Base-by-base conservation (phyloP, 73 alveolate genomes). In the Uronychia setigera region DNA sequence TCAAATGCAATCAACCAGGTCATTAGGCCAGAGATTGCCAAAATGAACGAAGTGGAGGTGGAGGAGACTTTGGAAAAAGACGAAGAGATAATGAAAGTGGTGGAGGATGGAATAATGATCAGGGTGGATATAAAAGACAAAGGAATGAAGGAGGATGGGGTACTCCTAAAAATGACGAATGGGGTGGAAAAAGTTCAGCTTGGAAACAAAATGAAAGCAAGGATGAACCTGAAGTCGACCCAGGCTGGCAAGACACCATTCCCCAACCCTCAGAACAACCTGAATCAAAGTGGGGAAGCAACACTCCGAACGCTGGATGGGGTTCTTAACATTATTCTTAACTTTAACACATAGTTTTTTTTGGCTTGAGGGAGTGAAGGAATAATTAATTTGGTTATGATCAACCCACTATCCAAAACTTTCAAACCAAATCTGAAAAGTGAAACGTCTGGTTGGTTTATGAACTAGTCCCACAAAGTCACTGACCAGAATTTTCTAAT, bases 261-360 rank as follows among this genome's bases (percentile, higher is more conserved):
- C n/a, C n/a, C n/a, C 67, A 46, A 46, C 67, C 67, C 19, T 46
- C 67, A 46, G 67, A 19, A 5, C 67, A 46, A 19, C n/a, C n/a
- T n/a, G n/a, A n/a, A n/a, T n/a, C n/a, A n/a, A 46, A 46, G 19
- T 46, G 67, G 67, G 67, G 67, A 46, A 46, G 67, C 67, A 46
- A 46, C 19, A 46, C 67, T 19, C 67, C 67, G 19, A 46, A 46
- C 19, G 67, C 67, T 11, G 67, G n/a, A 11, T 46, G 67, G 67
- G 19, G 67, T 46, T 46, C 67, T 46, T 46, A 46, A 46, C n/a
- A 19, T 46, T 46, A 46, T 11, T 5, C 19, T 46, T 19, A 46
- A 11, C 67, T 46, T 5, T 11, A 11, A 11, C 67, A 11, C 67
- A 5, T 19, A 46, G 19, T 46, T 46, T 46, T 11, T 11, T 46